A percentile compares a stretch with the other conserved stretches of the same genome.
phyloP scores from a whole-genome alignment of 2,329 filamentous ascomycete species.

The Scedosporium dehoogii region DNA sequence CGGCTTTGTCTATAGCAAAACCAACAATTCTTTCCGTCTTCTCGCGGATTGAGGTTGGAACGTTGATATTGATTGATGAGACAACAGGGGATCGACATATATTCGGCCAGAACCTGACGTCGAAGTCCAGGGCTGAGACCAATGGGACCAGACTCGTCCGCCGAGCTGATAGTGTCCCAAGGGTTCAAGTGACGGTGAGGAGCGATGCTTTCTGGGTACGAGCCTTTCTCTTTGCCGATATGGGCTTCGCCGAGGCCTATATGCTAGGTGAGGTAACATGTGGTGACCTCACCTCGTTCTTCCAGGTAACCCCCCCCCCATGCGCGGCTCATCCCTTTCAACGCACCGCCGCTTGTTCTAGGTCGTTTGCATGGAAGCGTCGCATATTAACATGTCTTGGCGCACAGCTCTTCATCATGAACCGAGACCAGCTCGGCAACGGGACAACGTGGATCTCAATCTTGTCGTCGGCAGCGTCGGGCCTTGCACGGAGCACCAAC shows the following conservation, averaged over 20 bases:
- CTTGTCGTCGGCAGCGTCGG: constrained; percentile 46
- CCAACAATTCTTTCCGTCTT: constrained; percentile 34
- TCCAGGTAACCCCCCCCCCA: constrained; percentile 36
- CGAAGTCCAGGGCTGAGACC: constrained; percentile 23
- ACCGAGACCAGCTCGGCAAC: constrained; percentile 54
- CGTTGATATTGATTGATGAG: constrained; percentile 37
- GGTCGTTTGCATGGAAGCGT: no score
- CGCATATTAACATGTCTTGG: neutral
- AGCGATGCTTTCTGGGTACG: constrained; percentile 63
- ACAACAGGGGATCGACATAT: constrained; percentile 28
- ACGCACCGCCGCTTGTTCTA: no score
- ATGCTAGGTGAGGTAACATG: constrained; percentile 65
- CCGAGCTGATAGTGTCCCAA: constrained; percentile 24
- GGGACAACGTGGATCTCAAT: constrained; percentile 53
- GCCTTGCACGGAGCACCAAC: constrained; percentile 47
- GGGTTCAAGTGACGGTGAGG: constrained; percentile 48
- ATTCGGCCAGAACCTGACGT: constrained; percentile 35
- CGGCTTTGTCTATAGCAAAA: constrained; percentile 35
- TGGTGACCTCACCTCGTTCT: constrained; percentile 56
- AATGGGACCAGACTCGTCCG: constrained; percentile 23
- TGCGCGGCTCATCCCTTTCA: no score
- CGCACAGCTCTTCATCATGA: constrained; percentile 56
- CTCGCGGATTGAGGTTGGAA: constrained; percentile 36
- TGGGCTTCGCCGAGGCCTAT: constrained; percentile 65
- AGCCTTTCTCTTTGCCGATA: constrained; percentile 59